These are phyloP conservation scores for Lignosus rhinocerotis DNA, from an alignment of 1,284 basidiomycete species.

Conservation along the genomic window DNA sequence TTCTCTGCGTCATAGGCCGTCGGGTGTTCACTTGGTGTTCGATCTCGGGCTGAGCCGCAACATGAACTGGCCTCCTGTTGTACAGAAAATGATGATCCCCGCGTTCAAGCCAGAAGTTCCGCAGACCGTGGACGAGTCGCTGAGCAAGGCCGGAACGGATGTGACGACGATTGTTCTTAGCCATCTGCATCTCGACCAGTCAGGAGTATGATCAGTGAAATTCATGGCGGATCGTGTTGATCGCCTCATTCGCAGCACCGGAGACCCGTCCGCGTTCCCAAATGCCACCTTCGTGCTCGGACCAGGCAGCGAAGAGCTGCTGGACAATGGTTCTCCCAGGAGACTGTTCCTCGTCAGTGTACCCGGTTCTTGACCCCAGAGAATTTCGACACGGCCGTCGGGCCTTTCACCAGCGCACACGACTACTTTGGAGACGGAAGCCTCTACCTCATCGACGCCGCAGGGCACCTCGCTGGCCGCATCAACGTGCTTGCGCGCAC, in stretches of 20 bases:
- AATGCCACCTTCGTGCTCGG: slow-evolving; percentile 48
- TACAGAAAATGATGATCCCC: slow-evolving; percentile 28
- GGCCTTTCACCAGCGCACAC: slow-evolving; percentile 49
- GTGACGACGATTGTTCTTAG: slow-evolving; percentile 48
- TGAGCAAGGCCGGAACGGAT: slow-evolving; percentile 48
- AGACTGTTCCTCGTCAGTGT: slow-evolving; percentile 45
- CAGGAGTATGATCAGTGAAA: background rate
- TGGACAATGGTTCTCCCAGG: slow-evolving; percentile 39
- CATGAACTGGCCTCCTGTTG: slow-evolving; percentile 21
- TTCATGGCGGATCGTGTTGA: background rate
- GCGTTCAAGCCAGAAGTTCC: slow-evolving; percentile 33
- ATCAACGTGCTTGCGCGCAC: slow-evolving; percentile 58
- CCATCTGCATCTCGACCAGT: slow-evolving; percentile 47
- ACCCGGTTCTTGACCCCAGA: slow-evolving; percentile 38
- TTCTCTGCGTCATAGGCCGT: slow-evolving; percentile 45
- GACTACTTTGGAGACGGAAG: slow-evolving; percentile 60
- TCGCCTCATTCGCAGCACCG: slow-evolving; percentile 29
- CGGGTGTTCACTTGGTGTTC: slow-evolving; percentile 44
- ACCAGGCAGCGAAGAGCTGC: slow-evolving; percentile 35
- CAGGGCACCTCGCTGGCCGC: slow-evolving; percentile 55
- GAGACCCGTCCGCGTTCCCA: slow-evolving; percentile 44
- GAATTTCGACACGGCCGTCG: slow-evolving; percentile 39
- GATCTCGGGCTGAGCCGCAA: slow-evolving; percentile 54
- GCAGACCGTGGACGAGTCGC: slow-evolving; percentile 48
- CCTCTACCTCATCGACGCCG: slow-evolving; percentile 54